These are phyloP conservation scores for Eutrema japonicum DNA, from an alignment of 345 rosid species.

Conservation along the genomic window DNA sequence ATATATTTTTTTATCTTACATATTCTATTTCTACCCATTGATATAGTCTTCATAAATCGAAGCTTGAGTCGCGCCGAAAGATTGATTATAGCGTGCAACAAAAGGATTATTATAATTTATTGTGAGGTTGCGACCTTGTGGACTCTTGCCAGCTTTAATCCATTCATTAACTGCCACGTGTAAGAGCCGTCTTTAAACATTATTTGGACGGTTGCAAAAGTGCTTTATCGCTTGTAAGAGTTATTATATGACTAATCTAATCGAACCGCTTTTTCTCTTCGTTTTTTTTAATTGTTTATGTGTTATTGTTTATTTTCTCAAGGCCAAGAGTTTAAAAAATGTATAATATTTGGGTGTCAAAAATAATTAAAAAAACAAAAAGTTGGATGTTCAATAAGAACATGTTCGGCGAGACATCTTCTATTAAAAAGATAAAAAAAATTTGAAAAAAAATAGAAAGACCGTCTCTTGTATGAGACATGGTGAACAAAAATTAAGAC, in stretches of 20 bases:
- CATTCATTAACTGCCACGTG: constrained; percentile 33
- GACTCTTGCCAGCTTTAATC: constrained; percentile 33
- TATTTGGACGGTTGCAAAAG: constrained; percentile 37
- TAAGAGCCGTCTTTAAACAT: constrained; percentile 11
- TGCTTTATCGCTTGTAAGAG: constrained; percentile 23
- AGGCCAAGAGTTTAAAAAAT: background rate
- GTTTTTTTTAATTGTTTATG: background rate
- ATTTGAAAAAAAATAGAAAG: too few relatives aligned
- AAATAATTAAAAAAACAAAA: background rate
- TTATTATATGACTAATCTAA: constrained; percentile 11
- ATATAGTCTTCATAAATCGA: background rate
- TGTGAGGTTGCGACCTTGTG: constrained; percentile 7
- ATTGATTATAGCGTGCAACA: constrained; percentile 40
- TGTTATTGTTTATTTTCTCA: constrained; percentile 1
- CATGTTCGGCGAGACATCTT: too few relatives aligned
- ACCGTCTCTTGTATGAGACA: too few relatives aligned
- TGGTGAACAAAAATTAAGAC: too few relatives aligned
- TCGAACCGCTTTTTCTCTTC: background rate
- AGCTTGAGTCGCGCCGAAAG: constrained; percentile 39
- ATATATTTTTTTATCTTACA: background rate
- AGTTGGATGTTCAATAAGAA: constrained; percentile 15
- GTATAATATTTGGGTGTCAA: background rate
- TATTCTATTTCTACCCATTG: constrained; percentile 10
- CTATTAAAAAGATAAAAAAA: too few relatives aligned
- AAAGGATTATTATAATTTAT: constrained; percentile 33